A percentile compares a stretch with the other conserved stretches of the same genome.
These are phyloP conservation scores for Moricandia moricandioides DNA, from an alignment of 345 rosid species.

Conservation along the genomic window DNA sequence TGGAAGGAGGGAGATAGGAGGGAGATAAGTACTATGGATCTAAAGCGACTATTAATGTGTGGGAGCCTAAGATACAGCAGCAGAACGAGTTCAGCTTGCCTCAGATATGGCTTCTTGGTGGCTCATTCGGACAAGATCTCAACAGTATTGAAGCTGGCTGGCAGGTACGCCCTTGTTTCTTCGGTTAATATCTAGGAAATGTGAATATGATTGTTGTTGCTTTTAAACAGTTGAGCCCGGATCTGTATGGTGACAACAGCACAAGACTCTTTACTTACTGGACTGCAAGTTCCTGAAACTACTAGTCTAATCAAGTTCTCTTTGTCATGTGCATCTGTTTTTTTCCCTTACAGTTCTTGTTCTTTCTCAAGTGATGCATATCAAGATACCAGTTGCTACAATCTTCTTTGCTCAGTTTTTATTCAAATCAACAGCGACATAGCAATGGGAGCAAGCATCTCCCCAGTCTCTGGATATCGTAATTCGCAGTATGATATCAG, in stretches of 20 bases:
- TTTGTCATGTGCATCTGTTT: neutral
- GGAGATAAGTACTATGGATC: constrained; percentile 85
- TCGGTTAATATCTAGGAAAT: neutral
- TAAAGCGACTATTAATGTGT: constrained; percentile 91
- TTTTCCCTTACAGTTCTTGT: neutral
- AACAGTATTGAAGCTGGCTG: constrained; percentile 99
- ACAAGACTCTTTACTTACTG: constrained; percentile 99
- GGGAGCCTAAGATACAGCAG: constrained; percentile 97
- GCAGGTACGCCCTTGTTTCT: constrained; percentile 88
- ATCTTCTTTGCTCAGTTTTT: constrained; percentile 92
- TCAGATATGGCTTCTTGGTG: constrained; percentile 96
- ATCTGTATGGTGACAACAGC: constrained; percentile 97
- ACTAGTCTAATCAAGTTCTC: neutral
- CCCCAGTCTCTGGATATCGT: constrained; percentile 83
- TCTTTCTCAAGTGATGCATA: constrained; percentile 72
- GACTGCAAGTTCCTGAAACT: constrained; percentile 66
- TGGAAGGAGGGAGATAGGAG: no score
- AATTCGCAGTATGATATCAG: constrained; percentile 94
- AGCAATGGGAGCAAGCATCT: constrained; percentile 97
- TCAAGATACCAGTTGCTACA: constrained; percentile 98
- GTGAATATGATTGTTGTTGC: neutral
- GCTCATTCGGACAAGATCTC: constrained; percentile 98
- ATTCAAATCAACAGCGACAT: constrained; percentile 89
- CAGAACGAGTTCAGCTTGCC: constrained; percentile 95
- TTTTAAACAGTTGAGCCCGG: constrained; percentile 50